phyloP scores from a whole-genome alignment of 2,329 filamentous ascomycete species.

The Nemania sp. region DNA sequence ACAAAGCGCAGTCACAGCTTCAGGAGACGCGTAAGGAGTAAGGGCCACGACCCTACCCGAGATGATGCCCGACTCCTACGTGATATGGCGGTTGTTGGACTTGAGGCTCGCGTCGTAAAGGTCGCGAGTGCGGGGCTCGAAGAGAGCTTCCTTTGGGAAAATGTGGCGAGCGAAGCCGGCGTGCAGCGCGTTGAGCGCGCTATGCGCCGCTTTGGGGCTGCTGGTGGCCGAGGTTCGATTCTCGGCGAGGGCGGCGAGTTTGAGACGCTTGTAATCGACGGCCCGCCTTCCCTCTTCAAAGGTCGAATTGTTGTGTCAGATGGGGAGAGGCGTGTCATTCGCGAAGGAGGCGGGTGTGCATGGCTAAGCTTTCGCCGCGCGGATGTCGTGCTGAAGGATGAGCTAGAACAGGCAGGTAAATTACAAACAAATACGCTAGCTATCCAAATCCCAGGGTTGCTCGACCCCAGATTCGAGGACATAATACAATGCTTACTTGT shows the following conservation, averaged over 20 bases:
- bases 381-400: slow-evolving; percentile 60
- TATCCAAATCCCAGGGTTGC: slow-evolving; percentile 70
- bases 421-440: slow-evolving; percentile 28
- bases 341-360: slow-evolving; percentile 81
- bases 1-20: slow-evolving; percentile 50
- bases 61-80: slow-evolving; percentile 72
- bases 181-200: slow-evolving; percentile 63
- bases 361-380: slow-evolving; percentile 74
- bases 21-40: slow-evolving; percentile 10
- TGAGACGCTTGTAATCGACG: slow-evolving; percentile 89
- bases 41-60: slow-evolving; percentile 4
- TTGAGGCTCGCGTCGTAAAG: slow-evolving; percentile 94
- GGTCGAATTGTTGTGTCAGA: slow-evolving; percentile 73
- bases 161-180: slow-evolving; percentile 72
- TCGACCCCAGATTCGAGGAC: slow-evolving; percentile 71
- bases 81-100: slow-evolving; percentile 82
- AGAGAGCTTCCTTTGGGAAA: slow-evolving; percentile 81
- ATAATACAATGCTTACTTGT: slow-evolving; percentile 54
- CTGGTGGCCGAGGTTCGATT: slow-evolving; percentile 73
- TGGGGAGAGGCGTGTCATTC: slow-evolving; percentile 63
- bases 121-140: slow-evolving; percentile 91
- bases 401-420: slow-evolving; percentile 28
- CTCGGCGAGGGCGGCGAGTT: slow-evolving; percentile 96
- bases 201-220: slow-evolving; percentile 74
- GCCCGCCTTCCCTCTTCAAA: slow-evolving; percentile 79